A percentile compares a stretch with the other conserved stretches of the same genome.
These are phyloP conservation scores for Exutisphaerella laricina DNA, from an alignment of 2,329 filamentous ascomycete genomes.

Conservation along the genomic window DNA sequence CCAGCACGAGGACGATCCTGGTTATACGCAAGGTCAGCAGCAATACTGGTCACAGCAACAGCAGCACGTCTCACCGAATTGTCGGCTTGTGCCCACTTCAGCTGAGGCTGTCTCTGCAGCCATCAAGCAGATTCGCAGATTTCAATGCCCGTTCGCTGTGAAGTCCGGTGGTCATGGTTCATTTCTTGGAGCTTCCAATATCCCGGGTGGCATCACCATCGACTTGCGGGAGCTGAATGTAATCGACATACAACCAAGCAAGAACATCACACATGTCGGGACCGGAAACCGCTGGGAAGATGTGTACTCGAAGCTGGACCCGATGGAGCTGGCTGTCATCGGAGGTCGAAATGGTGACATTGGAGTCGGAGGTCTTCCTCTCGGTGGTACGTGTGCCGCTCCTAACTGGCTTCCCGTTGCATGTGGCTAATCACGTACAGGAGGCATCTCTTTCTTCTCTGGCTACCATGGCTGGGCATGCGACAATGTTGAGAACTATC, in stretches of 20 bases:
- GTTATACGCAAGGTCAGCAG: constrained; percentile 3
- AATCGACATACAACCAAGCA: constrained; percentile 2
- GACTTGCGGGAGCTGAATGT: constrained; percentile 4
- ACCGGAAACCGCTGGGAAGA: constrained; percentile 18
- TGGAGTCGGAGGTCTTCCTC: constrained; percentile 26
- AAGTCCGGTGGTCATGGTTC: constrained; percentile 26
- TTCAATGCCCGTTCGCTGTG: constrained; percentile 24
- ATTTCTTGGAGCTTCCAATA: constrained; percentile 21
- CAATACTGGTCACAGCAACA: constrained; percentile 11
- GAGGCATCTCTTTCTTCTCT: constrained; percentile 27
- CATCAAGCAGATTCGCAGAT: not conserved
- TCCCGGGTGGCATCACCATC: constrained; percentile 13
- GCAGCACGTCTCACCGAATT: constrained; percentile 1
- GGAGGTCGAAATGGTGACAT: constrained; percentile 23
- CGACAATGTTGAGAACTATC: constrained; percentile 28
- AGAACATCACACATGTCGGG: constrained; percentile 10
- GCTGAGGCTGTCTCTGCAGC: constrained; percentile 4
- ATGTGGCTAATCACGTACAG: no score
- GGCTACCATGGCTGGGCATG: constrained; percentile 27
- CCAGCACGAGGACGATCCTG: constrained; percentile 1
- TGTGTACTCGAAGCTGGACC: constrained; percentile 16
- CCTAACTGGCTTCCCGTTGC: constrained; percentile 1
- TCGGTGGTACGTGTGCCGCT: constrained; percentile 17
- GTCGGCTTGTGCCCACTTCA: constrained; percentile 5
- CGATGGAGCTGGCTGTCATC: constrained; percentile 11